Percentiles rank a stretch among this genome's conserved stretches.
Conservation (phyloP, 2,329 filamentous ascomycete species). For the Magnaporthiopsis rhizophila region DNA sequence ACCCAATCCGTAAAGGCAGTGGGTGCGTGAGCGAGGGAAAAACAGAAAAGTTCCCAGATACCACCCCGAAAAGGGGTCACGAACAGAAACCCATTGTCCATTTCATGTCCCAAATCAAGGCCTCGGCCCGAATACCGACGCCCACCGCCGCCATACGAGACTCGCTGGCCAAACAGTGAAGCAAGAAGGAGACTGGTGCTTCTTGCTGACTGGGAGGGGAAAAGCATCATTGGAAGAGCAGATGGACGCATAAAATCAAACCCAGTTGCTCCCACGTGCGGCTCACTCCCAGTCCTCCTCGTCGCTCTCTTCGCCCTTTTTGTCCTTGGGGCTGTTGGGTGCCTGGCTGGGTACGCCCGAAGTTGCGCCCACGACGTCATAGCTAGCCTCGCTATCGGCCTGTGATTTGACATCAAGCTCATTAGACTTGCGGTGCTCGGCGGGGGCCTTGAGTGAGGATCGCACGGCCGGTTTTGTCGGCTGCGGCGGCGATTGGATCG, state of each 20-base stretch:
- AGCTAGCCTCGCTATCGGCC: constrained; percentile 89
- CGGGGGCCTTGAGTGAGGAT: constrained; percentile 47
- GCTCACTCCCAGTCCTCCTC: constrained; percentile 68
- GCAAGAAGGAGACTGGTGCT: neutral
- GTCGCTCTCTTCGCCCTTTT: constrained; percentile 53
- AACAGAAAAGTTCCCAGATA: neutral
- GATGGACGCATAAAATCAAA: constrained; percentile 5
- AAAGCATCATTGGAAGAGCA: neutral
- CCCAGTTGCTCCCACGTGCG: constrained; percentile 3
- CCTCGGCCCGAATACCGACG: constrained; percentile 11
- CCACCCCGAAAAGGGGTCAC: neutral
- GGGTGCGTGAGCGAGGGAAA: too few species aligned
- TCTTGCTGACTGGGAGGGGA: neutral
- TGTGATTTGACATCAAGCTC: constrained; percentile 70
- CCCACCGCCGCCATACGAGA: constrained; percentile 11
- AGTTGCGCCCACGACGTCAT: constrained; percentile 78
- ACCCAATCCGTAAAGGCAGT: neutral
- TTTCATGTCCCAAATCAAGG: neutral
- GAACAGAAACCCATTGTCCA: neutral
- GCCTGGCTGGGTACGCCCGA: constrained; percentile 73
- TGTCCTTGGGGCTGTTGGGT: constrained; percentile 56
- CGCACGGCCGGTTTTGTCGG: constrained; percentile 14
- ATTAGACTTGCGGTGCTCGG: constrained; percentile 64
- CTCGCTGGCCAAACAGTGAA: neutral
- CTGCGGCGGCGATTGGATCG: constrained; percentile 45